Evolutionary conservation across 2,329 filamentous ascomycete species (phyloP).

Genomic region (Colletotrichum nymphaeae): DNA sequence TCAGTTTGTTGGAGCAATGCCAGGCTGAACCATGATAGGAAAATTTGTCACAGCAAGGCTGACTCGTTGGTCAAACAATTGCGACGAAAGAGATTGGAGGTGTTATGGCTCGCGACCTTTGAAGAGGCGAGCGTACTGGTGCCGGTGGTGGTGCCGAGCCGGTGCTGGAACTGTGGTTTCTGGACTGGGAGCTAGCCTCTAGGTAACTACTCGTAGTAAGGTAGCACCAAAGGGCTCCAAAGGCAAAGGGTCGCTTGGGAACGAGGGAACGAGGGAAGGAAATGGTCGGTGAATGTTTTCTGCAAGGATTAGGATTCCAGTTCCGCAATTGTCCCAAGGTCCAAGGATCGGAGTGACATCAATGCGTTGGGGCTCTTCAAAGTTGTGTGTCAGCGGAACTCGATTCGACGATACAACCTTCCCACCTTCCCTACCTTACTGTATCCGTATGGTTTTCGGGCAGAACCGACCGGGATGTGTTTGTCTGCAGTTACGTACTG

Average conservation of each 20-base stretch:
- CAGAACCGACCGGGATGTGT: background rate
- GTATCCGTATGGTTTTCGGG: background rate
- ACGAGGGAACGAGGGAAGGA: background rate
- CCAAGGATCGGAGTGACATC: constrained; percentile 23
- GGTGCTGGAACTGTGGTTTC: too few species aligned
- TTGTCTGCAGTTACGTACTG: constrained; percentile 25
- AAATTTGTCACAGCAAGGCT: constrained; percentile 29
- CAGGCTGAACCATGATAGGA: constrained; percentile 28
- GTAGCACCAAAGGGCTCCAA: background rate
- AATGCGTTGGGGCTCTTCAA: constrained; percentile 23
- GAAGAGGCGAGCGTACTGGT: background rate
- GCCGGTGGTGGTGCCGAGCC: too few species aligned
- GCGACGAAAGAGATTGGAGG: constrained; percentile 1
- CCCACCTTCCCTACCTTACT: background rate
- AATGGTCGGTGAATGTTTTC: constrained; percentile 24
- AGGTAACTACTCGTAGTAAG: too few species aligned
- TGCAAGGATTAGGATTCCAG: constrained; percentile 14
- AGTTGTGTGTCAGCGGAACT: constrained; percentile 33
- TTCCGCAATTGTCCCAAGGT: background rate
- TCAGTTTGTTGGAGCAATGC: constrained; percentile 8
- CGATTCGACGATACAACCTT: constrained; percentile 23
- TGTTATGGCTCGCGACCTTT: constrained; percentile 1
- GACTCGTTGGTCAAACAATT: constrained; percentile 25
- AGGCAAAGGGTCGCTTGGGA: background rate
- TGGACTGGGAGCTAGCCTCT: background rate